Evolutionary conservation across 2,329 filamentous ascomycete species (phyloP).

Genomic region (Emergomyces pasteurianus): DNA sequence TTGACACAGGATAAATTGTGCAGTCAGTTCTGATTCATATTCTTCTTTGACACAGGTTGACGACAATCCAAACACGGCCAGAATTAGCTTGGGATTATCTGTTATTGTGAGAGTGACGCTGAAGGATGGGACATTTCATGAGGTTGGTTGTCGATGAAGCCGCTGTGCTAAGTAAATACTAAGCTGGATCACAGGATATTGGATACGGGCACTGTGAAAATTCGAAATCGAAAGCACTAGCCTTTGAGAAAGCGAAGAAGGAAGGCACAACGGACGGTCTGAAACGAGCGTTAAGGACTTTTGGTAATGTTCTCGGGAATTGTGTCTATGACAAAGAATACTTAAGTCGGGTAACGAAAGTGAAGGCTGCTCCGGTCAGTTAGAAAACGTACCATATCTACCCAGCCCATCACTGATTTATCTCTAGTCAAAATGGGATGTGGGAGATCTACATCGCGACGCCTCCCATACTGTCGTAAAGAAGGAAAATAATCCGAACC

Average conservation of each 20-base stretch:
- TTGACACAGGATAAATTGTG: neutral
- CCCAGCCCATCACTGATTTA: neutral
- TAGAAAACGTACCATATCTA: neutral
- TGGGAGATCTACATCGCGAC: constrained; percentile 70
- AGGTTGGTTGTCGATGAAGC: constrained; percentile 37
- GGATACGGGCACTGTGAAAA: constrained; percentile 97
- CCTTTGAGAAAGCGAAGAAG: constrained; percentile 98
- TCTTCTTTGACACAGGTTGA: constrained; percentile 45
- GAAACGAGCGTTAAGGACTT: constrained; percentile 79
- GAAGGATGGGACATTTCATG: constrained; percentile 89
- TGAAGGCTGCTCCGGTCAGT: constrained; percentile 60
- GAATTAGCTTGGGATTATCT: constrained; percentile 73
- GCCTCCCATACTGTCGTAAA: constrained; percentile 55
- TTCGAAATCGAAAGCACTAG: constrained; percentile 83
- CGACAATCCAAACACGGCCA: constrained; percentile 64
- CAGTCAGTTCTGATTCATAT: neutral
- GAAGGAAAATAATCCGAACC: constrained; percentile 35
- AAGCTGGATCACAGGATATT: constrained; percentile 50
- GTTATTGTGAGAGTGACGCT: constrained; percentile 85
- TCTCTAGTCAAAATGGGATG: constrained; percentile 55
- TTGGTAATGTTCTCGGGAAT: constrained; percentile 95
- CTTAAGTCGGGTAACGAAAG: constrained; percentile 73
- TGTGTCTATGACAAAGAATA: constrained; percentile 98
- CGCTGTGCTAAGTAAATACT: neutral
- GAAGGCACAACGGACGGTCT: constrained; percentile 90